phyloP scores from a whole-genome alignment of 2,329 filamentous ascomycete species.

The Cytospora mali region DNA sequence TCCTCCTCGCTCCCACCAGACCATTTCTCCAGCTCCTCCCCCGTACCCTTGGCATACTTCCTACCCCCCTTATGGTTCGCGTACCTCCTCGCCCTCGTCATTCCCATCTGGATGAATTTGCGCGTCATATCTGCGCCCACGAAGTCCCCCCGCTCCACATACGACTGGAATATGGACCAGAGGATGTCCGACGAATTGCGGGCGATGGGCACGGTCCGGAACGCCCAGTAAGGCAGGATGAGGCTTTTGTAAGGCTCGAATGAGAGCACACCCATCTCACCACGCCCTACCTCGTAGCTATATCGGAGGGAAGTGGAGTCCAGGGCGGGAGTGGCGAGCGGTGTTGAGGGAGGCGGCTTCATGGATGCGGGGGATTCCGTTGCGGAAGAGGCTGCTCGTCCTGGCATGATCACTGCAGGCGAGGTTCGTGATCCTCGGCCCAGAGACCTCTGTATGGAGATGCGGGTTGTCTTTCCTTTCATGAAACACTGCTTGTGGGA shows the following conservation, averaged over 20 bases:
- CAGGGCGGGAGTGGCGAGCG: slow-evolving; percentile 19
- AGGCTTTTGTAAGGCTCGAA: slow-evolving; percentile 66
- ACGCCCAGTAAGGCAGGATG: slow-evolving; percentile 63
- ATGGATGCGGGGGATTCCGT: neutral
- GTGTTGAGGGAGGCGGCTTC: slow-evolving; percentile 16
- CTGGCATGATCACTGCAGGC: neutral
- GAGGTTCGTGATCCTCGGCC: too few species aligned
- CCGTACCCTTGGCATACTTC: slow-evolving; percentile 50
- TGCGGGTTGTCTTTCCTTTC: neutral
- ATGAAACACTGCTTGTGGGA: too few species aligned
- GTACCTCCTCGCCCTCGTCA: slow-evolving; percentile 63
- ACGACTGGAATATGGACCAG: slow-evolving; percentile 53
- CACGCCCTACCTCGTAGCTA: slow-evolving; percentile 58
- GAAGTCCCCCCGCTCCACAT: slow-evolving; percentile 55
- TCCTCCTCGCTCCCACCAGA: slow-evolving; percentile 41
- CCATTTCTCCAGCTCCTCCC: slow-evolving; percentile 45
- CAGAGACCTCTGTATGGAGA: neutral
- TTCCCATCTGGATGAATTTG: slow-evolving; percentile 68
- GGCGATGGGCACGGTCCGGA: slow-evolving; percentile 56
- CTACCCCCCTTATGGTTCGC: slow-evolving; percentile 58
- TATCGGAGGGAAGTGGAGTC: slow-evolving; percentile 15
- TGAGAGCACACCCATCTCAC: slow-evolving; percentile 63
- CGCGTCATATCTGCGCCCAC: slow-evolving; percentile 67
- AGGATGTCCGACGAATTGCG: slow-evolving; percentile 51
- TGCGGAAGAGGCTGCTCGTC: neutral